Evolutionary conservation across 139 green algal genomes (phyloP).

Genomic region (Ulvella scutata): DNA sequence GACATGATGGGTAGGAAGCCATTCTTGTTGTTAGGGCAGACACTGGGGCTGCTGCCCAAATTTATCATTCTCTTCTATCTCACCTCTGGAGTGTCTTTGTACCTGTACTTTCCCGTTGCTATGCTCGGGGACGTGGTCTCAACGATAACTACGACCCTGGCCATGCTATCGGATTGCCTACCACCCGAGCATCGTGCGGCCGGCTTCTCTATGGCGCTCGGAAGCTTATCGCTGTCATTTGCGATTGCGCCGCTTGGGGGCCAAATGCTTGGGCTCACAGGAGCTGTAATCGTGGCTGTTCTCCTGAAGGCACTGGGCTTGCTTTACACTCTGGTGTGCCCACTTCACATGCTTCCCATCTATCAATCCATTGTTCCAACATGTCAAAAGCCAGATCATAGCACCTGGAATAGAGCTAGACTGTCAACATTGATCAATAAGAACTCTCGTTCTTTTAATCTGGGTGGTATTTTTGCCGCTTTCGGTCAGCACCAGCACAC

Average conservation of each 20-base stretch:
- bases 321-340: background rate
- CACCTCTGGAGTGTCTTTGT: constrained; percentile 15
- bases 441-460: no score
- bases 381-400: no score
- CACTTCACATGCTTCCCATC: no score
- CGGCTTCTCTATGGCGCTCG: constrained; percentile 40
- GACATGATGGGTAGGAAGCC: constrained; percentile 56
- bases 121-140: constrained; percentile 31
- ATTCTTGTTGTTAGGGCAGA: constrained; percentile 44
- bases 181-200: constrained; percentile 24
- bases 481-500: no score
- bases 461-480: no score
- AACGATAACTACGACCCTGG: constrained; percentile 27
- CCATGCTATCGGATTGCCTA: constrained; percentile 40
- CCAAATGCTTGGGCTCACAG: constrained; percentile 2
- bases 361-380: no score
- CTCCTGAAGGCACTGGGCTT: background rate
- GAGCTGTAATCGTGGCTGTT: background rate
- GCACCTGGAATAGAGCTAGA: no score
- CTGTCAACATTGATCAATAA: no score
- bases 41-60: constrained; percentile 18
- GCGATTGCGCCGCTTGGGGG: constrained; percentile 10
- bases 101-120: constrained; percentile 31
- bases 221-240: constrained; percentile 23
- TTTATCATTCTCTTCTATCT: constrained; percentile 37